These are phyloP conservation scores for Ogataea paradorogensis DNA, from an alignment of 805 yeast species.

Conservation along the genomic window DNA sequence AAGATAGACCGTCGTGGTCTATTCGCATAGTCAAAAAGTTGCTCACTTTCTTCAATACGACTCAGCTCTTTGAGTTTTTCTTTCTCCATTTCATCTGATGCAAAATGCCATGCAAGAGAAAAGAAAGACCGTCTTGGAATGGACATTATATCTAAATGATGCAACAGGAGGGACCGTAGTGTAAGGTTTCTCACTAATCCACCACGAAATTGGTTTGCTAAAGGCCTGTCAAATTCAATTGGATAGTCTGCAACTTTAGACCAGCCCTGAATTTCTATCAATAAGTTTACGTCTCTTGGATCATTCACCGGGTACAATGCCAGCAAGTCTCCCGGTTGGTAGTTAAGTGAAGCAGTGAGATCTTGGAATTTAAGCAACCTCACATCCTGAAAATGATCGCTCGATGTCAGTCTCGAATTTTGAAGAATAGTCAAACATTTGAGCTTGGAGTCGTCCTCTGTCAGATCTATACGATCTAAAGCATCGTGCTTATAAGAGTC, in stretches of 20 bases:
- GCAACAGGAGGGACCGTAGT: conserved; percentile 64
- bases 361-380: conserved; percentile 52
- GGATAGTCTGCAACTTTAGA: conserved; percentile 62
- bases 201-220: conserved; percentile 43
- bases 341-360: conserved; percentile 31
- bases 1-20: conserved; percentile 85
- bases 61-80: conserved; percentile 78
- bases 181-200: conserved; percentile 64
- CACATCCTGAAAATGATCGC: conserved; percentile 88
- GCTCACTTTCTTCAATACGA: conserved; percentile 70
- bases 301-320: conserved; percentile 75
- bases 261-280: conserved; percentile 77
- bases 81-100: conserved; percentile 66
- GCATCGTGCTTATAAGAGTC: conserved; percentile 29
- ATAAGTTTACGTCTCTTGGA: conserved; percentile 55
- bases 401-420: conserved; percentile 63
- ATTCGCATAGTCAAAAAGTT: conserved; percentile 85
- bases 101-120: conserved; percentile 68
- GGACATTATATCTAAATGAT: conserved; percentile 78
- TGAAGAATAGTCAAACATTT: conserved; percentile 36
- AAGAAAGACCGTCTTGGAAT: conserved; percentile 87
- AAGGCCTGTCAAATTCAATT: conserved; percentile 38
- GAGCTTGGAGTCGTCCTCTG: too few relatives aligned
- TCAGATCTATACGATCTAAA: conserved; percentile 23
- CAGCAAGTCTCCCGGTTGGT: conserved; percentile 77